Evolutionary conservation across 2,329 filamentous ascomycete species (phyloP).

Genomic region (Bisporella sp.): DNA sequence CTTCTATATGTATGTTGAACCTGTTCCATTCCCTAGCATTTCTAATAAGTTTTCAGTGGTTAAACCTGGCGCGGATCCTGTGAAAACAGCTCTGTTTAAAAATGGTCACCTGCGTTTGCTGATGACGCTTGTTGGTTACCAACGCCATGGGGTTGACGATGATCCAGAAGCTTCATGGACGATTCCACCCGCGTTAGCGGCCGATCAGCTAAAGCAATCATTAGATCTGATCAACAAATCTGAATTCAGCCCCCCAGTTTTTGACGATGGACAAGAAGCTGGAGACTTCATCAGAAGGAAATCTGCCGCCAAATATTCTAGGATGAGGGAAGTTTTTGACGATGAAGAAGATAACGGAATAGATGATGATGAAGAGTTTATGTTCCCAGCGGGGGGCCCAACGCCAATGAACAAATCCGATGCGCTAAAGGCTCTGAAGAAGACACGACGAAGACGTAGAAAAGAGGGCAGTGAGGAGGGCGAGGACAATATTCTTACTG

Average conservation of each 20-base stretch:
- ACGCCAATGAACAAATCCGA: conserved; percentile 48
- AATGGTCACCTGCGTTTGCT: conserved; percentile 83
- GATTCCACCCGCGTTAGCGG: conserved; percentile 58
- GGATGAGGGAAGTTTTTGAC: conserved; percentile 57
- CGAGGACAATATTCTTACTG: conserved; percentile 40
- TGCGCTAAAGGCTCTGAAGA: conserved; percentile 49
- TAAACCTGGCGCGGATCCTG: conserved; percentile 53
- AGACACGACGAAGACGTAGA: conserved; percentile 42
- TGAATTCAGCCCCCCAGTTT: conserved; percentile 70
- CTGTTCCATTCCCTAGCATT: too few relatives aligned
- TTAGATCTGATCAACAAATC: conserved; percentile 69
- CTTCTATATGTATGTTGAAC: conserved; percentile 41
- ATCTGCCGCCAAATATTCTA: conserved; percentile 32
- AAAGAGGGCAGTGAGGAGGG: conserved; percentile 32
- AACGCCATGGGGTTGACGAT: conserved; percentile 48
- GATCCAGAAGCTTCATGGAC: conserved; percentile 75
- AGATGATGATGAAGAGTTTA: conserved; percentile 38
- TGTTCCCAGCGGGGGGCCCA: conserved; percentile 65
- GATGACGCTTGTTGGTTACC: conserved; percentile 68
- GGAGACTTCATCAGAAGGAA: conserved; percentile 76
- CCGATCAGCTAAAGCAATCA: conserved; percentile 59
- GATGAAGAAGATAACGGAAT: conserved; percentile 61
- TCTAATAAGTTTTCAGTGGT: conserved; percentile 10
- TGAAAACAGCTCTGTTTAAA: conserved; percentile 73
- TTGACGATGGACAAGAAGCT: conserved; percentile 63